Base-by-base conservation (phyloP, 805 yeast genomes). In the Monosporozyma yasuniensis region DNA sequence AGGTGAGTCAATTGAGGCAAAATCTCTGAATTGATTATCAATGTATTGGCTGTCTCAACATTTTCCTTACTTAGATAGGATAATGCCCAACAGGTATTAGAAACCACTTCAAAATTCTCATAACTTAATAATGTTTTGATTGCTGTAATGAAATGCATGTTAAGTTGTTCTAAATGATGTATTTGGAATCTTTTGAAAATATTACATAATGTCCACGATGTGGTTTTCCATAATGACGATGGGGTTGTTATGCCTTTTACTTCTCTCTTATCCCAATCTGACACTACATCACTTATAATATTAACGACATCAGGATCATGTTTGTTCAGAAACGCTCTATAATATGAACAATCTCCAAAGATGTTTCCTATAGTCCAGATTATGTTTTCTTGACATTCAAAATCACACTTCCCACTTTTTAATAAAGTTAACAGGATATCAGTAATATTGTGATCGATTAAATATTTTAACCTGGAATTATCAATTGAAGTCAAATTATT, bases 361-460 rank as follows among this genome's bases (percentile, higher is more conserved):
- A 90, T 96, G 67, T 91, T 90, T 69, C 98, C 97, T 58, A 90
- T 74, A 23, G 97, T 96, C 98, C 97, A 91, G 57, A 90, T 89
- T 11, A 96, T 96, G 72, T 90, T 97, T 68, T 90, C 97, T 69
- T 87, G 85, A 50, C 90, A 96, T 62, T 91, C 97, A 53, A 81
- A 71, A 42, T 93, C 86, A 52, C 78, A 78, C 3, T 95, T 27
- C 14, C 30, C 46, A 16, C 9, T 83, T 60, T 79, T 76, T 58
- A 90, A 75, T 57, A 90, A 74, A 54, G 81, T 75, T 41, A 91
- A 95, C 69, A 90, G 87, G 48, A 80, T 72, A 11, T 96, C 96
- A 42, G 90, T 91, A 1, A 96, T 96, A 46, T 89, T 91, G 4
- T 88, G 80, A 55, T 87, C 89, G 51, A 91, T 90, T 50, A 90